A percentile compares a stretch with the other conserved stretches of the same genome.
These are phyloP conservation scores for Citrus cavaleriei DNA, from an alignment of 345 rosid species.

Conservation along the genomic window DNA sequence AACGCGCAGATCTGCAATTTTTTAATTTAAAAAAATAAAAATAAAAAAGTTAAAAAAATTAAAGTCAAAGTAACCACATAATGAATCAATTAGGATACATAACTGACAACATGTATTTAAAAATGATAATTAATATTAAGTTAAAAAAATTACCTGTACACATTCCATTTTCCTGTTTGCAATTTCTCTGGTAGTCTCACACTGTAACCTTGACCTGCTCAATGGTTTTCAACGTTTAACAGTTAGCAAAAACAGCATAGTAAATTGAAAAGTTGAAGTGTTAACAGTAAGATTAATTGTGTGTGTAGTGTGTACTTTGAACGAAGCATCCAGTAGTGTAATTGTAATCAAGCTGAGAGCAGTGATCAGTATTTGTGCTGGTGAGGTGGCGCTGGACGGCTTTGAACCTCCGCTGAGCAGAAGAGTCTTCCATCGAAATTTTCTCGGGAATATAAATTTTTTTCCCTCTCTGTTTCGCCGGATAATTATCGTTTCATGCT, in stretches of 20 bases:
- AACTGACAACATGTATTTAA: not conserved
- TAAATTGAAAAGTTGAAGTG: not conserved
- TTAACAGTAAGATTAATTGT: not conserved
- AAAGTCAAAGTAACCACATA: not conserved
- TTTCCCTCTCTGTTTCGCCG: not conserved
- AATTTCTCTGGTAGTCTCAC: slow-evolving; percentile 78
- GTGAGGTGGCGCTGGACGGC: slow-evolving; percentile 57
- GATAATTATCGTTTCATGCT: not conserved
- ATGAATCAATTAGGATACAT: not conserved
- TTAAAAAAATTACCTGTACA: slow-evolving; percentile 50
- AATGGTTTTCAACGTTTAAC: not conserved
- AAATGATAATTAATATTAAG: not conserved
- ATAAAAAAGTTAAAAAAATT: not conserved
- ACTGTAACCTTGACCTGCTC: slow-evolving; percentile 47
- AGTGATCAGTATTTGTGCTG: slow-evolving; percentile 17
- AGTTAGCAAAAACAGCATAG: not conserved
- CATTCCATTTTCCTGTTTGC: slow-evolving; percentile 79
- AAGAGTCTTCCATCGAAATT: slow-evolving; percentile 17
- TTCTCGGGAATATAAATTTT: slow-evolving; percentile 2
- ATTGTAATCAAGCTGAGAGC: slow-evolving; percentile 26
- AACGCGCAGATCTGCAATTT: slow-evolving; percentile 54
- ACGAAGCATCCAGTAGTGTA: slow-evolving; percentile 42
- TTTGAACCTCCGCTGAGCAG: slow-evolving; percentile 63
- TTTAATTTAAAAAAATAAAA: not conserved
- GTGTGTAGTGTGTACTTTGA: slow-evolving; percentile 26